These are phyloP conservation scores for Podaxis rugospora DNA, from an alignment of 768 basidiomycete genomes.

Conservation along the genomic window DNA sequence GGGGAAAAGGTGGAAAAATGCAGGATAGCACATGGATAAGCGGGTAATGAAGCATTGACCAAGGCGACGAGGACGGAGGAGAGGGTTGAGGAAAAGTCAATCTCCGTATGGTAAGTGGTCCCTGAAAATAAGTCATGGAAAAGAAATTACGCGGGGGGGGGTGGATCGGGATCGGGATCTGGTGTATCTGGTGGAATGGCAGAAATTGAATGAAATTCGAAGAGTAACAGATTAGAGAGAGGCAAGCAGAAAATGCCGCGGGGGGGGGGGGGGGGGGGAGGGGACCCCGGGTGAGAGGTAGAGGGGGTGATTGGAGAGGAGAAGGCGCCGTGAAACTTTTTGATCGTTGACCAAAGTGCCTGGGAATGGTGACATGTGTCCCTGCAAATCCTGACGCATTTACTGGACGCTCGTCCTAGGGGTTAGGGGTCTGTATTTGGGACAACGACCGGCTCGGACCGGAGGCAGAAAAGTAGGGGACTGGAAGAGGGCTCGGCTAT, in stretches of 20 bases:
- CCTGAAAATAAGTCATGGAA: slow-evolving; percentile 1
- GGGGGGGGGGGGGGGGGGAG: too few relatives aligned
- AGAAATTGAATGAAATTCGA: not conserved
- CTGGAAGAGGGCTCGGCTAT: not conserved
- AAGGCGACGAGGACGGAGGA: not conserved
- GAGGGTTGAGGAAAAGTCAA: not conserved
- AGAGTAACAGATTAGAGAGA: not conserved
- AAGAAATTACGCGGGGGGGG: not conserved
- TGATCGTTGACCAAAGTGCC: slow-evolving; percentile 3
- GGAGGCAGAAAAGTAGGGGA: not conserved
- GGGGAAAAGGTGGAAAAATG: slow-evolving; percentile 1
- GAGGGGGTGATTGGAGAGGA: not conserved
- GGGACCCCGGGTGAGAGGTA: not conserved
- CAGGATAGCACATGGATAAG: not conserved
- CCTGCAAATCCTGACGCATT: not conserved
- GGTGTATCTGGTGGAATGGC: not conserved
- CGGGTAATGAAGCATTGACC: not conserved
- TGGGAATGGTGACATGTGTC: not conserved
- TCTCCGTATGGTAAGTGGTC: not conserved
- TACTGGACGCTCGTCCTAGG: not conserved
- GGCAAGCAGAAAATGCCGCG: not conserved
- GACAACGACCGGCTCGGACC: not conserved
- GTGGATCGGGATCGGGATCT: not conserved
- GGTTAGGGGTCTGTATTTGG: slow-evolving; percentile 1
- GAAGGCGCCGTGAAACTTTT: not conserved